Conservation (phyloP, 768 basidiomycete genomes). For the Phlebiopsis gigantea region DNA sequence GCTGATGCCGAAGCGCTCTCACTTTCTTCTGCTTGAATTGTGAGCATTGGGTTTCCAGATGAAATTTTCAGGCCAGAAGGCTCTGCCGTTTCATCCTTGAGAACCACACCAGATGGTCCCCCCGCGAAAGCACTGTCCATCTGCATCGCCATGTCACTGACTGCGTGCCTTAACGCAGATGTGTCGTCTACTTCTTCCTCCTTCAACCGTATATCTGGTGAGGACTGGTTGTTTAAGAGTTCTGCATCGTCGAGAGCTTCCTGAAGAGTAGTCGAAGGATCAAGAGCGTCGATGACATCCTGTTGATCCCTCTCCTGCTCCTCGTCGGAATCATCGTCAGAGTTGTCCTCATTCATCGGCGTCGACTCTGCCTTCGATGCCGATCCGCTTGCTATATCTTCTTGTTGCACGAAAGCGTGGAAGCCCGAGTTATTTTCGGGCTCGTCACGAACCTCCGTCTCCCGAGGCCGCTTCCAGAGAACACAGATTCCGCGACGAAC, state of each 20-base stretch:
- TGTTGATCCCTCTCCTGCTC: slow-evolving; percentile 52
- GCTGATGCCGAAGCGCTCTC: slow-evolving; percentile 29
- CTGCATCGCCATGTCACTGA: slow-evolving; percentile 28
- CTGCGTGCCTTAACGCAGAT: slow-evolving; percentile 30
- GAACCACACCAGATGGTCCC: too few species aligned
- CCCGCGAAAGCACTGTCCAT: slow-evolving; percentile 2
- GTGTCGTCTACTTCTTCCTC: slow-evolving; percentile 55
- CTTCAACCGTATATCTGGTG: slow-evolving; percentile 35
- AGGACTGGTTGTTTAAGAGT: slow-evolving; percentile 23
- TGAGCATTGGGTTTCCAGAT: slow-evolving; percentile 48
- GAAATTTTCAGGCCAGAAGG: slow-evolving; percentile 44
- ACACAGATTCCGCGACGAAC: slow-evolving; percentile 61
- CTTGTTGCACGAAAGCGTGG: slow-evolving; percentile 8
- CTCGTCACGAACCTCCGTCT: slow-evolving; percentile 10
- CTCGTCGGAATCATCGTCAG: slow-evolving; percentile 56
- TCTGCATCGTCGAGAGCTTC: slow-evolving; percentile 49
- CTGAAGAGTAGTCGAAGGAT: slow-evolving; percentile 47
- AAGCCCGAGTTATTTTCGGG: slow-evolving; percentile 11
- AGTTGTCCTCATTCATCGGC: slow-evolving; percentile 42
- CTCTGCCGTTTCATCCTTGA: slow-evolving; percentile 7
- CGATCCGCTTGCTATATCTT: slow-evolving; percentile 17
- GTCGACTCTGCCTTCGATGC: slow-evolving; percentile 23
- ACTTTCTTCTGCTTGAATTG: not conserved
- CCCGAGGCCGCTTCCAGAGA: slow-evolving; percentile 48
- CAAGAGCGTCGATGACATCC: slow-evolving; percentile 55